Percentiles rank a stretch among this genome's conserved stretches.
These are phyloP conservation scores for Phlegmacium glaucopus DNA, from an alignment of 768 basidiomycete species.

Conservation along the genomic window DNA sequence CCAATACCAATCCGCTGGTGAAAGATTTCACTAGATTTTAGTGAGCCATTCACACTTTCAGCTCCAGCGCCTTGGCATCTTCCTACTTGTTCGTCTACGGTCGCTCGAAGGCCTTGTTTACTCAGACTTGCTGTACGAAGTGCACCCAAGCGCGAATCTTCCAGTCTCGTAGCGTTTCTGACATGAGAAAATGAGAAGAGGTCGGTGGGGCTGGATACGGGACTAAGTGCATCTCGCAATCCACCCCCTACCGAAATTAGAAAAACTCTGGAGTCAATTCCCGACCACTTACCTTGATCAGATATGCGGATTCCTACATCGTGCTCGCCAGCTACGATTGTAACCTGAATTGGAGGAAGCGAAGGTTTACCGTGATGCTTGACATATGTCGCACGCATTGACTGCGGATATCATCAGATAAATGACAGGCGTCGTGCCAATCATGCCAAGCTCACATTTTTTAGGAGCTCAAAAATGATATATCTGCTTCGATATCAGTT, in stretches of 20 bases:
- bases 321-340: slow-evolving; percentile 71
- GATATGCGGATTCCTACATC: slow-evolving; percentile 82
- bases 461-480: slow-evolving; percentile 85
- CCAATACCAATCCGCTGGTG: slow-evolving; percentile 78
- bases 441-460: slow-evolving; percentile 61
- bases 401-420: slow-evolving; percentile 34
- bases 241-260: slow-evolving; percentile 59
- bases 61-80: slow-evolving; percentile 36
- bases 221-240: slow-evolving; percentile 43
- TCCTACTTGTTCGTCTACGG: slow-evolving; percentile 75
- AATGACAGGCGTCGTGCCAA: neutral
- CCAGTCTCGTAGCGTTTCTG: slow-evolving; percentile 69
- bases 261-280: neutral
- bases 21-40: slow-evolving; percentile 38
- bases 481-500: slow-evolving; percentile 44
- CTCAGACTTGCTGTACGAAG: slow-evolving; percentile 60
- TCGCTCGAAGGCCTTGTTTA: slow-evolving; percentile 66
- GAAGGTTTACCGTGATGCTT: slow-evolving; percentile 40
- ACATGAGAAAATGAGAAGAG: slow-evolving; percentile 89
- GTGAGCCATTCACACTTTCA: slow-evolving; percentile 31
- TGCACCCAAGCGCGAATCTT: slow-evolving; percentile 63
- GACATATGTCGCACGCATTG: slow-evolving; percentile 65
- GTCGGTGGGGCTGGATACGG: slow-evolving; percentile 63
- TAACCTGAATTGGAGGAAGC: slow-evolving; percentile 67
- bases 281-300: slow-evolving; percentile 66